Evolutionary conservation across 192 early-diverging fungal genomes (phyloP), one percentile per base, ranked within the genome.

Genomic region (Backusella tuberculispora): DNA sequence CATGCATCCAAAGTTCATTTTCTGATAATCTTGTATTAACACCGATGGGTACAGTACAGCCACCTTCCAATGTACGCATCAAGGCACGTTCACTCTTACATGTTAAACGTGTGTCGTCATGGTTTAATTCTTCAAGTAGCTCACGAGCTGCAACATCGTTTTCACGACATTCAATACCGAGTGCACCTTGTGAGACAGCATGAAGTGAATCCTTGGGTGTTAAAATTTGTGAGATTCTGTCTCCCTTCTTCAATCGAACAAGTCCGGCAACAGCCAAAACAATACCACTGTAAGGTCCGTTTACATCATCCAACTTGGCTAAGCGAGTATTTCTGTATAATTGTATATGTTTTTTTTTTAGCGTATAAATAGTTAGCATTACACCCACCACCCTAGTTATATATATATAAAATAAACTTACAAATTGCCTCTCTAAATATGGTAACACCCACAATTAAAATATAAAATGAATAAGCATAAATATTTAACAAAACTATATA

Each of bases 41-140:
- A 41, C 96, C 97, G 74, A 98, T 91, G 5, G 97, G 96, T 53
- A 99, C 96, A 64, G 89, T 93, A 85, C 97, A 99, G 4, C 97
- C 97, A 44, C 97, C 97, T 84, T 99, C 95, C 26, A 99, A 82
- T 40, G 80, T 85, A 29, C 92, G 87, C 95, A 97, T 96, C 74
- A 97, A 86, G 43, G 90, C 83, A 14, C 96, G 94, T 78, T 99
- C 96, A 10, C 93, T 91, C 43, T 86, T 77, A 69, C 94, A 96
- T 50, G 87, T 78, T 26, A 96, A 66, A 40, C 89, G 78, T 0
- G 95, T 90, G 6, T 79, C 80, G 44, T 74, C 19, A 73, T 96
- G 89, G 44, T 93, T 88, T 19, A 99, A 87, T 15, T 84, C 80
- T 4, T 74, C 76, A n/a, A 96, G 76, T 21, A 95, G 37, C 26